Evolutionary conservation across 192 early-diverging fungal species (phyloP).

Genomic region (Backusella macrospora): DNA sequence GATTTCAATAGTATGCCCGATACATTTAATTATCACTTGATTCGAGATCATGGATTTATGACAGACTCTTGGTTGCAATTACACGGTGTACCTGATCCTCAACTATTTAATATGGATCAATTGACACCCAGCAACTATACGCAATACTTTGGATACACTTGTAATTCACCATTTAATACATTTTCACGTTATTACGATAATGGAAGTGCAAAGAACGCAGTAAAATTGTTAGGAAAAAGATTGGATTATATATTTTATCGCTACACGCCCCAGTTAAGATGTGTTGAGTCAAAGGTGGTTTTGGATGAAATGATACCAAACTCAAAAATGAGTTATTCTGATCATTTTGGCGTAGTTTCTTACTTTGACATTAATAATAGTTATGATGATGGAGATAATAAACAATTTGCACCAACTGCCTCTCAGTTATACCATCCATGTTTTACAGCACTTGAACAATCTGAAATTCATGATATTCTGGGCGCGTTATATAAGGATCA

Average conservation of each 20-base stretch:
- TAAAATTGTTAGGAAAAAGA: conserved; percentile 36
- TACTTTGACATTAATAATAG: conserved; percentile 30
- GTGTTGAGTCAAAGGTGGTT: conserved; percentile 35
- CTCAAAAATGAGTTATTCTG: conserved; percentile 41
- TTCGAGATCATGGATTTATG: conserved; percentile 50
- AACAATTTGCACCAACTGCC: neutral
- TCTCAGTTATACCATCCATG: neutral
- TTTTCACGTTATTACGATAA: conserved; percentile 38
- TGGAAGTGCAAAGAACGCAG: conserved; percentile 33
- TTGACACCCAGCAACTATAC: neutral
- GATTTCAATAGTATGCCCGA: conserved; percentile 57
- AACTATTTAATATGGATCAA: neutral
- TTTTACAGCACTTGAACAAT: neutral
- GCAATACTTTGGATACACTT: conserved; percentile 46
- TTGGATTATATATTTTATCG: conserved; percentile 57
- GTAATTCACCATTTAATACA: conserved; percentile 54
- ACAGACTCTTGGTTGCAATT: conserved; percentile 53
- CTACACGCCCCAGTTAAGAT: conserved; percentile 44
- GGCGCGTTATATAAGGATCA: conserved; percentile 1
- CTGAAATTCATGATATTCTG: conserved; percentile 12
- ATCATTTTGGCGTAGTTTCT: conserved; percentile 58
- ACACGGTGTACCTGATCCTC: conserved; percentile 23
- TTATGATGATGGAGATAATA: neutral
- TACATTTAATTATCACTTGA: conserved; percentile 44
- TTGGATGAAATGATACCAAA: conserved; percentile 42